Base-by-base conservation (phyloP, 2,329 filamentous ascomycete genomes). In the Colletotrichum karsti region DNA sequence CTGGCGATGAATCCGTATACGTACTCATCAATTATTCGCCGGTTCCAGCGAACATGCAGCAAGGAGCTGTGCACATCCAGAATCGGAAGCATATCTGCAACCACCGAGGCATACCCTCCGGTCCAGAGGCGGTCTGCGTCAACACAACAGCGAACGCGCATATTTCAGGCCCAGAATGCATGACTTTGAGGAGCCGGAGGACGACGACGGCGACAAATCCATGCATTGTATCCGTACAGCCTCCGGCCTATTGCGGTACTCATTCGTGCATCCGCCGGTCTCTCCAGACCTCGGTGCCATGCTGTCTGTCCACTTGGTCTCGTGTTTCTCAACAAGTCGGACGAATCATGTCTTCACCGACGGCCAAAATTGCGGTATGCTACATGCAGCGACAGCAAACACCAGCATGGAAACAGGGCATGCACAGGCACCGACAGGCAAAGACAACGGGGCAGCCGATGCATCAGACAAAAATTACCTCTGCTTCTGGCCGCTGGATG, bases 401-500 rank as follows among this genome's bases (percentile, higher is more conserved):
- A 48, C 22, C 39, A n/a, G n/a, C n/a, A n/a, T n/a, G n/a, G n/a
- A n/a, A n/a, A n/a, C n/a, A n/a, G n/a, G n/a, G n/a, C n/a, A n/a
- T n/a, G n/a, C n/a, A n/a, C n/a, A n/a, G n/a, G n/a, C n/a, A 53
- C n/a, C 30, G 22, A 30, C 46, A 50, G 10, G 55, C 30, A 30
- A 33, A 61, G 37, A 48, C 48, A 60, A 30, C 54, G 26, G 41
- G 26, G 39, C 39, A 30, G 39, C 56, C 39, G 33, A 50, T 24
- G 60, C 60, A 35, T 41, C 62, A 41, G 20, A 37, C 6, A 26
- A 48, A 48, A 60, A 24, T 58, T 35, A 39, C 41, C 26, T 66
- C 66, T 66, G 54, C 50, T 42, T 56, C 33, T 55, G 51, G 59
- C 60, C 60, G 64, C 53, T 51, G 48, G 62, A 69, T 69, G 66